Conservation (phyloP, 495 filamentous ascomycete species). For the Venustampulla echinocandica region DNA sequence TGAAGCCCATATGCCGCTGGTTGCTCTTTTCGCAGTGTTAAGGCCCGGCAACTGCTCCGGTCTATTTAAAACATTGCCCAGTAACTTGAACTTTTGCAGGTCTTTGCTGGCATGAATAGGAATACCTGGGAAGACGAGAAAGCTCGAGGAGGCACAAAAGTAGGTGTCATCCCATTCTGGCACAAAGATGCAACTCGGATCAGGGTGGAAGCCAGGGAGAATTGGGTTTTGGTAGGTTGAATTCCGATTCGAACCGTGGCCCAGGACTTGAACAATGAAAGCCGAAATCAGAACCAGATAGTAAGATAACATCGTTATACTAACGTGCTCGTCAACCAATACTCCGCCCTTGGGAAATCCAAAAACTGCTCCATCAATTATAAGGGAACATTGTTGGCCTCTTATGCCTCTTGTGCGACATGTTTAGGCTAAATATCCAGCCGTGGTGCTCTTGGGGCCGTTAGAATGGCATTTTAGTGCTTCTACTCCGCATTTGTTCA, state of each 20-base stretch:
- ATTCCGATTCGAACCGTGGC: not conserved
- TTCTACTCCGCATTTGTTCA: not conserved
- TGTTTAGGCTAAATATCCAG: not conserved
- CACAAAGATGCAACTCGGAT: constrained; percentile 46
- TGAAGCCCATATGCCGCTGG: constrained; percentile 37
- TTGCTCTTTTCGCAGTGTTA: constrained; percentile 16
- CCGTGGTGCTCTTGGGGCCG: not conserved
- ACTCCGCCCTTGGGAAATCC: too few species aligned
- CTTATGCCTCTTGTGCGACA: not conserved
- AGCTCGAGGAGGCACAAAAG: constrained; percentile 45
- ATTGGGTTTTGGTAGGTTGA: constrained; percentile 39
- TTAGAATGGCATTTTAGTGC: not conserved
- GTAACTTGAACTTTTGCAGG: constrained; percentile 42
- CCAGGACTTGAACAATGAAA: not conserved
- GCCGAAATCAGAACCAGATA: not conserved
- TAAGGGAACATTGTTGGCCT: not conserved
- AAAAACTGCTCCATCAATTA: not conserved
- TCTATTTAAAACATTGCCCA: constrained; percentile 33
- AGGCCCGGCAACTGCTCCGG: constrained; percentile 32
- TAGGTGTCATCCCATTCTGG: constrained; percentile 39
- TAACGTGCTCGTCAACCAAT: too few species aligned
- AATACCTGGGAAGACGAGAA: constrained; percentile 46
- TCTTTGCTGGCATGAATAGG: constrained; percentile 45
- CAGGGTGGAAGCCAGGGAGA: constrained; percentile 46
- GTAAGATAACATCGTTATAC: not conserved